Base-by-base conservation (phyloP, 2,329 filamentous ascomycete species). In the Dothiorella sarmentorum region DNA sequence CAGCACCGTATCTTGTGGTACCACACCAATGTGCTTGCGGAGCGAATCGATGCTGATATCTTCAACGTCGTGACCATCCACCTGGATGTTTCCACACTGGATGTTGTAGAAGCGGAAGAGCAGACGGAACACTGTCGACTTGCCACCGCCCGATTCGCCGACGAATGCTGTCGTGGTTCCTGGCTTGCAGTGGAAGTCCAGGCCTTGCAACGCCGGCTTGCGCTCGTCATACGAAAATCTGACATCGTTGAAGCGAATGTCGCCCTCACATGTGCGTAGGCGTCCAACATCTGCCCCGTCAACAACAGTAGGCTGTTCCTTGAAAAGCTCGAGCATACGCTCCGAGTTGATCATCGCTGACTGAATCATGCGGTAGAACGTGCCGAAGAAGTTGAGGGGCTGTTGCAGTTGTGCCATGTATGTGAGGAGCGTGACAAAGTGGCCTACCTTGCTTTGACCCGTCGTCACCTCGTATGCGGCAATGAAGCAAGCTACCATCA, bases 301-400 rank as follows among this genome's bases (percentile, higher is more conserved):
- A 7, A 93, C 81, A 26, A 99, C 93, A 0, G 91, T 96, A 0
- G 94, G 93, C 66, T 91, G 86, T 68, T 97, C 94, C 73, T 96
- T 96, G 83, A 99, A 97, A 17, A 99, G 80, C 73, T 97, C 94
- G 57, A 99, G 78, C 71, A 99, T 87, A 17, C 94, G 87, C 78
- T 99, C 94, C 4, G 93, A 92, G 60, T 95, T 97, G 69, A 99
- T 97, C 88, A 99, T 90, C 56, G 93, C 90, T 66, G 92, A 94
- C 74, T 97, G 94, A 5, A 97, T 93, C 62, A 91, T 94, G 52
- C 93, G 85, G 73, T 97, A 99, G 72, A 97, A 97, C 0, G 91
- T 94, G 59, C 93, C 94, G 67, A 91, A 90, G 71, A 88, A 90
- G 63, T 85, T 85, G 56, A 91, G 78, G 2, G 88, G 88, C 2